A percentile compares a stretch with the other conserved stretches of the same genome.
These are phyloP conservation scores for Ophiostoma perfectum DNA, from an alignment of 2,329 filamentous ascomycete species.

Conservation along the genomic window DNA sequence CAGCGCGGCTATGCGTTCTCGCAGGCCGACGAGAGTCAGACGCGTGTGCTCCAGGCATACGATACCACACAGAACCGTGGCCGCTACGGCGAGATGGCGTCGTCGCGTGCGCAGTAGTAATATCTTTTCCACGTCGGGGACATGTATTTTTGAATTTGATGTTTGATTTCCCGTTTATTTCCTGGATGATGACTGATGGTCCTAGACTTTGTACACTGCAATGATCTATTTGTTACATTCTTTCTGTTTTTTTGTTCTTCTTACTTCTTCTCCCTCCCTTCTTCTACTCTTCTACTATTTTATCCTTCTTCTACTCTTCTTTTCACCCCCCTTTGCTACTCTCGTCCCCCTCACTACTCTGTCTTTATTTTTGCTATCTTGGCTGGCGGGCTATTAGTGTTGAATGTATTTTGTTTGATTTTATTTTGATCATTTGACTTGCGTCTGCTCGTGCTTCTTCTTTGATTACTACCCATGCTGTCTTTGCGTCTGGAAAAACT, in stretches of 20 bases:
- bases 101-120: constrained; percentile 24
- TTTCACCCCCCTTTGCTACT: not conserved
- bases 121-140: not conserved
- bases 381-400: constrained; percentile 2
- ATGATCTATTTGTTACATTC: constrained; percentile 7
- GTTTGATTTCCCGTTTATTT: not conserved
- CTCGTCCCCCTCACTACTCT: not conserved
- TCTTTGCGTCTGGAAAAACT: no score
- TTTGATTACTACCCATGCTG: not conserved
- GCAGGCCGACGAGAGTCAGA: constrained; percentile 94
- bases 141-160: not conserved
- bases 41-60: constrained; percentile 90
- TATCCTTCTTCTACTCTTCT: not conserved
- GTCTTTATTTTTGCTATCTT: constrained; percentile 11
- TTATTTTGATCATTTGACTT: not conserved
- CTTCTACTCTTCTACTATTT: not conserved
- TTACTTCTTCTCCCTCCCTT: not conserved
- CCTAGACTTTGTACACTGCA: not conserved
- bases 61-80: constrained; percentile 92
- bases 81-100: constrained; percentile 88
- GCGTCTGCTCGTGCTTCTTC: not conserved
- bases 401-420: not conserved
- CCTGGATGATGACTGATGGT: not conserved
- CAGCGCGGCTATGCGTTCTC: constrained; percentile 98
- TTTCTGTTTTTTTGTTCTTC: constrained; percentile 3